A percentile compares a stretch with the other conserved stretches of the same genome.
These are phyloP conservation scores for Globisporangium viniferum DNA, from an alignment of 352 stramenopile species.

Conservation along the genomic window DNA sequence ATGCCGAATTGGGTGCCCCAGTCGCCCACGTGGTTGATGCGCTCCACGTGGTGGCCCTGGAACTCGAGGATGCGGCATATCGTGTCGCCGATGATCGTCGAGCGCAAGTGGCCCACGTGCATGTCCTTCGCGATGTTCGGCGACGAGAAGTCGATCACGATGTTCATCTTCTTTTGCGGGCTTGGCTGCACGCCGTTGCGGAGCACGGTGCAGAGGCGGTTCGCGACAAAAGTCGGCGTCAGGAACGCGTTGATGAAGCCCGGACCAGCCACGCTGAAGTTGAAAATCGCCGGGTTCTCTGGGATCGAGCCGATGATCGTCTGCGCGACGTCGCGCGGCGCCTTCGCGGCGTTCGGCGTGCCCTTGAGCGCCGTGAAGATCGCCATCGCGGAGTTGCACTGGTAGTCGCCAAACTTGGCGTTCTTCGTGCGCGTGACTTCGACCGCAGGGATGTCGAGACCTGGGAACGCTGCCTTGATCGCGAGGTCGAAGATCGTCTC, in stretches of 20 bases:
- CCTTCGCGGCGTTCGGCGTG: conserved; percentile 60
- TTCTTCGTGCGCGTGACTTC: conserved; percentile 82
- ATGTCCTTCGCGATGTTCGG: conserved; percentile 90
- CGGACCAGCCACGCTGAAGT: conserved; percentile 87
- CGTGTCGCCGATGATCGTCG: conserved; percentile 90
- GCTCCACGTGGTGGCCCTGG: conserved; percentile 75
- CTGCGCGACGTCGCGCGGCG: conserved; percentile 85
- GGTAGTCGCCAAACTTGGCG: conserved; percentile 93
- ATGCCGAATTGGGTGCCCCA: conserved; percentile 98
- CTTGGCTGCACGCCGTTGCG: conserved; percentile 66
- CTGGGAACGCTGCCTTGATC: conserved; percentile 68
- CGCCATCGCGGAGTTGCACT: conserved; percentile 98
- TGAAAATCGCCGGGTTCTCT: conserved; percentile 85
- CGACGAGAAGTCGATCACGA: conserved; percentile 84
- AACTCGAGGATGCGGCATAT: conserved; percentile 88
- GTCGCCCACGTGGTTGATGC: conserved; percentile 86
- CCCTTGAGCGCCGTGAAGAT: conserved; percentile 96
- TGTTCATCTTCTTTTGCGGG: conserved; percentile 79
- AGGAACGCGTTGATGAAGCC: conserved; percentile 99
- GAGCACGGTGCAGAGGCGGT: conserved; percentile 68
- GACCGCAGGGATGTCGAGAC: conserved; percentile 46
- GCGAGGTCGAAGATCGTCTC: conserved; percentile 73
- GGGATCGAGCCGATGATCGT: conserved; percentile 89
- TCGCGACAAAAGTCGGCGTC: conserved; percentile 75
- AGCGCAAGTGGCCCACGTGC: conserved; percentile 86